Percentiles rank a stretch among this genome's conserved stretches.
phyloP scores from a whole-genome alignment of 208 protist species.

The Porcisia hertigi region DNA sequence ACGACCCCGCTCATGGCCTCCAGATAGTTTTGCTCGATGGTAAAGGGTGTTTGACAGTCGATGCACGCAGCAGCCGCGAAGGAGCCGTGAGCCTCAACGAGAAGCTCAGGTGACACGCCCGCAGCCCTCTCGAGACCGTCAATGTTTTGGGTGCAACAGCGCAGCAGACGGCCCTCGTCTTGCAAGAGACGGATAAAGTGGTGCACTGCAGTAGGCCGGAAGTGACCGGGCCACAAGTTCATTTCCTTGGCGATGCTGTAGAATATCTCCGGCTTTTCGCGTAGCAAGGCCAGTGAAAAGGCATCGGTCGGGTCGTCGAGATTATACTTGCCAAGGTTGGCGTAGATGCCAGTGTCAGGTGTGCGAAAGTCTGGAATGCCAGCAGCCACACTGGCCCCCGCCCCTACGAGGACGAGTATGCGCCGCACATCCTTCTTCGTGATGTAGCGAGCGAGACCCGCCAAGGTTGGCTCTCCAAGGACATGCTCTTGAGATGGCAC shows the following conservation, averaged over 20 bases:
- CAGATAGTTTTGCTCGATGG: slow-evolving; percentile 33
- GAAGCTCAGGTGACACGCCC: slow-evolving; percentile 69
- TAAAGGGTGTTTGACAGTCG: slow-evolving; percentile 62
- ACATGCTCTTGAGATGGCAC: slow-evolving; percentile 33
- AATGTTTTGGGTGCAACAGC: slow-evolving; percentile 98
- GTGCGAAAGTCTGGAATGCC: slow-evolving; percentile 97
- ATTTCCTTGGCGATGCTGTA: slow-evolving; percentile 88
- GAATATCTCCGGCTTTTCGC: slow-evolving; percentile 88
- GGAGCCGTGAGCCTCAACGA: slow-evolving; percentile 97
- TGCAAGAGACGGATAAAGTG: slow-evolving; percentile 93
- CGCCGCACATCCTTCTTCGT: slow-evolving; percentile 57
- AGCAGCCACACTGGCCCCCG: slow-evolving; percentile 90
- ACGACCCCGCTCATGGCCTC: slow-evolving; percentile 52
- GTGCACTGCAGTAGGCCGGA: slow-evolving; percentile 88
- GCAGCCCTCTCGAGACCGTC: slow-evolving; percentile 91
- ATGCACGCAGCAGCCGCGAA: slow-evolving; percentile 90
- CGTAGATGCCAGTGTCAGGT: slow-evolving; percentile 91
- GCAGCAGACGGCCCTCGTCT: slow-evolving; percentile 90
- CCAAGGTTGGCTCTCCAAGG: slow-evolving; percentile 49
- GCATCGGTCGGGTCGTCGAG: slow-evolving; percentile 89
- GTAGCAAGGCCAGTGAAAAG: slow-evolving; percentile 92
- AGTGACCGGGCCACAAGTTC: slow-evolving; percentile 84
- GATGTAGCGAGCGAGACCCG: slow-evolving; percentile 75
- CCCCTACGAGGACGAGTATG: slow-evolving; percentile 91
- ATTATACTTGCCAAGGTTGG: slow-evolving; percentile 87